A percentile compares a stretch with the other conserved stretches of the same genome.
Conservation (phyloP, 2,329 filamentous ascomycete genomes). For the Aaosphaeria arxii region DNA sequence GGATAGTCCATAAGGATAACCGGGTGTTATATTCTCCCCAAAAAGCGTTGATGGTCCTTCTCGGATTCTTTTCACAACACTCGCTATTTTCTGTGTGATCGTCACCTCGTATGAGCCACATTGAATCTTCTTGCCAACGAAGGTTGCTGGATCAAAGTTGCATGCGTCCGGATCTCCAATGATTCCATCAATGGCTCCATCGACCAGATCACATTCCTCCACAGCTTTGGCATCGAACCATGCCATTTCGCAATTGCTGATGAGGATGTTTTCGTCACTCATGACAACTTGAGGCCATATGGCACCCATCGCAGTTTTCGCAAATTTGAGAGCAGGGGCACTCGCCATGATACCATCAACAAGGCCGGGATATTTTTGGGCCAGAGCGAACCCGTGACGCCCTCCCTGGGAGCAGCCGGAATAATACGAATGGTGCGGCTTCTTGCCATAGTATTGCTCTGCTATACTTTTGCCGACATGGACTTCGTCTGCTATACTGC, state of each 20-base stretch:
- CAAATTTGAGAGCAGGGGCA: conserved; percentile 22
- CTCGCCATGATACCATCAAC: conserved; percentile 28
- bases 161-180: conserved; percentile 17
- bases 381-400: conserved; percentile 28
- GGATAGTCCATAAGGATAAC: conserved; percentile 1
- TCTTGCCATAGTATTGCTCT: conserved; percentile 30
- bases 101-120: conserved; percentile 5
- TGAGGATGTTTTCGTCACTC: conserved; percentile 15
- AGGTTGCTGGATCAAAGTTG: conserved; percentile 13
- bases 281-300: conserved; percentile 24
- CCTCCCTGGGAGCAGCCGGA: conserved; percentile 26
- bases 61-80: conserved; percentile 3
- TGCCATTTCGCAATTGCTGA: conserved; percentile 16
- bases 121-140: conserved; percentile 11
- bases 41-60: conserved; percentile 5
- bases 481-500: conserved; percentile 36
- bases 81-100: conserved; percentile 5
- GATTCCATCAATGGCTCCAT: conserved; percentile 31
- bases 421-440: conserved; percentile 33
- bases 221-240: conserved; percentile 11
- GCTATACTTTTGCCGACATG: conserved; percentile 32
- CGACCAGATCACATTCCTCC: conserved; percentile 21
- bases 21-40: conserved; percentile 1
- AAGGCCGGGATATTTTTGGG: conserved; percentile 25
- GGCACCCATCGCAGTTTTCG: conserved; percentile 10